Base-by-base conservation (phyloP, 169 alveolate species). In the Cryptosporidium baileyi region DNA sequence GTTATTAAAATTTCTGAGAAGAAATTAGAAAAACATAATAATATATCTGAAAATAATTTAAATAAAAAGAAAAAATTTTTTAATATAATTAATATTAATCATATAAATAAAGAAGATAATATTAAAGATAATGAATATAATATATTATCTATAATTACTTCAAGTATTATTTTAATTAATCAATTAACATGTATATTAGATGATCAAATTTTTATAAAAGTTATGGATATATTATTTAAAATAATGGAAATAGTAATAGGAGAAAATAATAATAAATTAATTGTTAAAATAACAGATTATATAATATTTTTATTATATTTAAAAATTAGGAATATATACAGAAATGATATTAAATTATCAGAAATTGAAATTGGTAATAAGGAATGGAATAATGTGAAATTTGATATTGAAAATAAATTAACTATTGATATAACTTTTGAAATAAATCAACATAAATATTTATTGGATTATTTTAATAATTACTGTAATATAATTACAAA, bases 51-150 rank as follows among this genome's bases (percentile, higher is more conserved):
- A 8, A 38, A n/a, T 19, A 7, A 45, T 24, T n/a, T 13, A 2
- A 63, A 17, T 44, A 63, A 63, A 28, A 45, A 40, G 9, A 63
- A 63, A 32, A 63, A 44, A 43, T 38, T 63, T 11, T 9, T 63
- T 9, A 45, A 17, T 30, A 7, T 63, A 15, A 15, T 63, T 1
- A 26, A 45, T 24, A 41, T 57, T 9, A 24, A 40, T 22, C 32
- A 61, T 17, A 22, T 38, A 24, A 61, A 36, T 13, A 61, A 61
- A 22, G 79, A 61, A n/a, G 43, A 45, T 7, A 19, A 7, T 0
- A 1, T 15, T 15, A 24, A 17, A 32, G 44, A 65, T 9, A 47
- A 30, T 6, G 81, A 65, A 36, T 26, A 26, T 19, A 62, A 47
- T 22, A 30, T 65, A n/a, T 17, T 65, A 19, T 11, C 81, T 24